Evolutionary conservation across 441 rosid genomes (phyloP).

Genomic region (Arabidopsis lyrata): DNA sequence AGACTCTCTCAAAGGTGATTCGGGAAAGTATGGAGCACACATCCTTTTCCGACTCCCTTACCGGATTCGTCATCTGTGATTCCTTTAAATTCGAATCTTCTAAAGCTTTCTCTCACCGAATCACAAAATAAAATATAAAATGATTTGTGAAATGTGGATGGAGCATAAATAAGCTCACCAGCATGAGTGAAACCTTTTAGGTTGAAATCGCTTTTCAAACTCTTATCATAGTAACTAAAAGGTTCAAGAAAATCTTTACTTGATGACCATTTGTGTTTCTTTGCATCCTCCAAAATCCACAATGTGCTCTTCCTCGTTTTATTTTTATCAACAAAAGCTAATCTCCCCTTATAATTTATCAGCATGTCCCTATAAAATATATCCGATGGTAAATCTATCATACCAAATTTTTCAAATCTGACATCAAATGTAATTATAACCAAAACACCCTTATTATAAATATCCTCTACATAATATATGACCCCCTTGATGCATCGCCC

Average conservation of each 20-base stretch:
- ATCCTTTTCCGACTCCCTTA: background rate
- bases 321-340: background rate
- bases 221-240: background rate
- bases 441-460: background rate
- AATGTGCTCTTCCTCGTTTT: background rate
- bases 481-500: conserved; percentile 30
- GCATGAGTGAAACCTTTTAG: background rate
- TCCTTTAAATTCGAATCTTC: background rate
- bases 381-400: background rate
- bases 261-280: background rate
- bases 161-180: conserved; percentile 11
- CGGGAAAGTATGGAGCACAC: background rate
- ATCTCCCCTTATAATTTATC: background rate
- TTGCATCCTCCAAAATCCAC: conserved; percentile 1
- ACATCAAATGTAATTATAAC: conserved; percentile 15
- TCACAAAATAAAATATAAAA: background rate
- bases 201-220: accelerated
- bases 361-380: background rate
- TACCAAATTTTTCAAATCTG: background rate
- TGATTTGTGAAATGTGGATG: background rate
- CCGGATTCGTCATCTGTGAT: background rate
- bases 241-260: background rate
- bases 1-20: background rate
- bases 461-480: background rate
- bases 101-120: background rate